Evolutionary conservation across 768 basidiomycete species (phyloP), one percentile per base, ranked within the genome.

Genomic region (Suillus hirtellus): DNA sequence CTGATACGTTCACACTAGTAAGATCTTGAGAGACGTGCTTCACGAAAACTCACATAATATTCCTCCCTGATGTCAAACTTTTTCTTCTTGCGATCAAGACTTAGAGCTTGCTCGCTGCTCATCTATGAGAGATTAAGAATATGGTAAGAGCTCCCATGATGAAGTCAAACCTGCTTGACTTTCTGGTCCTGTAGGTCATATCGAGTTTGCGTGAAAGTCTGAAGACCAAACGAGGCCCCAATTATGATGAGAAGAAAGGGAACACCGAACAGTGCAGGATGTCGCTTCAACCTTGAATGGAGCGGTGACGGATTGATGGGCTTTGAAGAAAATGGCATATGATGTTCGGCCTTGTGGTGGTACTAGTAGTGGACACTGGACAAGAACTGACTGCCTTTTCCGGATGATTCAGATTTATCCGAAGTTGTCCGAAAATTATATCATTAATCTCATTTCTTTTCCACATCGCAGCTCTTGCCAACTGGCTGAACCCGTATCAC

Each of bases 41-140:
- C 2, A 27, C 31, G 24, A 63, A 46, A 60, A 87, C 94, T 77
- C 77, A 97, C 96, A 72, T 89, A 98, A 75, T 99, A 99, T 72
- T 97, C 96, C 73, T 98, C 96, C 60, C 93, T 81, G 19, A 97
- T 91, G 75, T 99, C 96, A 63, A 97, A 88, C 79, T 87, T 90
- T 78, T 89, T 90, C 76, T 89, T 82, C 61, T 79, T 78, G 71
- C 82, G 85, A 65, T 88, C 82, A 69, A 95, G 78, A 11, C 86
- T 84, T 24, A 96, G 80, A 65, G 92, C 89, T 67, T 95, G 86
- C 72, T 95, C 89, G 65, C 87, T 88, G 44, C 86, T 84, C 42
- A 97, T 75, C 93, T 87, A 58, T 7, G 12, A 46, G 31, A 35
- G 0, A 46, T 56, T 40, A 61, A 55, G 37, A 56, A 40, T 24